Conservation (phyloP, 2,329 filamentous ascomycete genomes). For the Rhytidhysteron rufulum region DNA sequence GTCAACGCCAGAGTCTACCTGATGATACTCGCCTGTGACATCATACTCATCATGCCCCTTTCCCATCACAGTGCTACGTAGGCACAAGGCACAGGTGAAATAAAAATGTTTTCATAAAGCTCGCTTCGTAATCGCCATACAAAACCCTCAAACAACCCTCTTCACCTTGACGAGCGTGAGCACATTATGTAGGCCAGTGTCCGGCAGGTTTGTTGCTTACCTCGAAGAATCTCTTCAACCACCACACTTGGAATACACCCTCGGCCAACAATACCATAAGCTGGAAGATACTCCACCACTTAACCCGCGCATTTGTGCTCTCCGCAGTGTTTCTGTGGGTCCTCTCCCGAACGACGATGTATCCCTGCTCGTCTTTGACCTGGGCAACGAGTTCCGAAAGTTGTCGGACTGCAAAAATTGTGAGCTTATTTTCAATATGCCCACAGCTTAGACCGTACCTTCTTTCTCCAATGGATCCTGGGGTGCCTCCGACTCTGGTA, state of each 20-base stretch:
- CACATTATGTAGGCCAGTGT: background rate
- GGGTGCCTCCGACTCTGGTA: constrained; percentile 78
- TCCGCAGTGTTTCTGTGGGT: constrained; percentile 98
- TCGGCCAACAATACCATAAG: constrained; percentile 83
- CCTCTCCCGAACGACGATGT: constrained; percentile 91
- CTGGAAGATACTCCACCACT: constrained; percentile 99
- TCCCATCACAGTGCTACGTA: background rate
- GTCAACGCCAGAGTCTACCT: background rate
- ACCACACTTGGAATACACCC: constrained; percentile 98
- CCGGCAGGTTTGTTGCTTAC: constrained; percentile 37
- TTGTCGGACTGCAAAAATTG: constrained; percentile 59
- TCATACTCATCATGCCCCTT: too few species aligned
- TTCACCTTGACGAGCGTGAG: constrained; percentile 1
- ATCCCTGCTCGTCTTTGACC: constrained; percentile 96
- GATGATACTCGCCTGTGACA: too few species aligned
- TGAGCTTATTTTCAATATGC: background rate
- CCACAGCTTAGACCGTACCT: constrained; percentile 49
- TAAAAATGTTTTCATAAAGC: background rate
- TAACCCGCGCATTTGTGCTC: constrained; percentile 94
- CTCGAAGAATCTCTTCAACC: constrained; percentile 98
- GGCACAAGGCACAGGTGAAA: background rate
- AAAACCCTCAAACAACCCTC: constrained; percentile 1
- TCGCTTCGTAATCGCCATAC: background rate
- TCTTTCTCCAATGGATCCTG: constrained; percentile 88
- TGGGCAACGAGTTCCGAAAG: constrained; percentile 82